These are phyloP conservation scores for Aspergillus bertholletiae DNA, from an alignment of 495 filamentous ascomycete genomes.

Conservation along the genomic window DNA sequence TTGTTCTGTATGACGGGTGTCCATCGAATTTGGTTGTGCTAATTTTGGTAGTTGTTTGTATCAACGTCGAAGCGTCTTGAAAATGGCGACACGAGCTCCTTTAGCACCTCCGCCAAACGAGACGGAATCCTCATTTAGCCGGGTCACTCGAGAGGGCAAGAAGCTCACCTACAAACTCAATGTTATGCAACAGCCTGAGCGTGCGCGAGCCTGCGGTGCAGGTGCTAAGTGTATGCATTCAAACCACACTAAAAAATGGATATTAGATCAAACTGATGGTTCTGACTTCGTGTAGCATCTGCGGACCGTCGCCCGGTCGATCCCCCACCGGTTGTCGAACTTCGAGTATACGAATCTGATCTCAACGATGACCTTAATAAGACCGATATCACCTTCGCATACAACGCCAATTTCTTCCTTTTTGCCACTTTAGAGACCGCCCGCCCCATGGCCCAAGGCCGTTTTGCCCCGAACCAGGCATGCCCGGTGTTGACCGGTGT, in stretches of 20 bases:
- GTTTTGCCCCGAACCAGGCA: slow-evolving; percentile 62
- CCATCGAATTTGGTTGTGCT: neutral
- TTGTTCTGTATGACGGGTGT: too few relatives aligned
- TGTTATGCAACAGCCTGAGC: slow-evolving; percentile 92
- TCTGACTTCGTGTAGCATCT: slow-evolving; percentile 57
- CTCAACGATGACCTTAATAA: slow-evolving; percentile 45
- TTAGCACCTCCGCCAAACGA: slow-evolving; percentile 49
- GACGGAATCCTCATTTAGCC: slow-evolving; percentile 53
- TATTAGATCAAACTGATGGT: neutral
- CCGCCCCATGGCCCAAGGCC: slow-evolving; percentile 78
- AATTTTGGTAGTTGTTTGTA: neutral
- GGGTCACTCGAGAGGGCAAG: slow-evolving; percentile 75
- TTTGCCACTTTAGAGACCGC: slow-evolving; percentile 89
- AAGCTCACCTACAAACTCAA: slow-evolving; percentile 76
- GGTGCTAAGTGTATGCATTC: slow-evolving; percentile 81
- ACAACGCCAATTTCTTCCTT: slow-evolving; percentile 97
- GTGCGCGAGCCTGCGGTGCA: slow-evolving; percentile 92
- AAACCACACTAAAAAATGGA: neutral
- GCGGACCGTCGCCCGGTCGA: slow-evolving; percentile 96
- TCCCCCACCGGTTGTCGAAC: slow-evolving; percentile 92
- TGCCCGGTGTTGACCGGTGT: slow-evolving; percentile 91
- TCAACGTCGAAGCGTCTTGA: neutral
- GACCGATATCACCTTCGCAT: slow-evolving; percentile 82
- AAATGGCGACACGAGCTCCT: slow-evolving; percentile 32
- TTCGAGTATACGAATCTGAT: slow-evolving; percentile 83